phyloP scores from a whole-genome alignment of 2,329 filamentous ascomycete genomes.

The Xylaria digitata region DNA sequence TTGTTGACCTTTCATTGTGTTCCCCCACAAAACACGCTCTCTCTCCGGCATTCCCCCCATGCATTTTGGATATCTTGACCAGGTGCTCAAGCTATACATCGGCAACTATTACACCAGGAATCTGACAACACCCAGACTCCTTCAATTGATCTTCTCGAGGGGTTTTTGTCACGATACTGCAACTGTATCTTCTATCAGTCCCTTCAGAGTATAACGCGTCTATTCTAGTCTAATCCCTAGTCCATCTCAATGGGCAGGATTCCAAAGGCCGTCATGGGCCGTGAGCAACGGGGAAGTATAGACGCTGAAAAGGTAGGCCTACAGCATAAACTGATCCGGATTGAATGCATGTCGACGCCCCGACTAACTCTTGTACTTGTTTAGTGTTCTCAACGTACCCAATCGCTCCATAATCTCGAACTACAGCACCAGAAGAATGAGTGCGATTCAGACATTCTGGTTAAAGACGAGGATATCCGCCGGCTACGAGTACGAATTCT shows the following conservation, averaged over 20 bases:
- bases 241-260: conserved; percentile 44
- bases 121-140: background rate
- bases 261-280: conserved; percentile 45
- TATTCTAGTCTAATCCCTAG: background rate
- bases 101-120: conserved; percentile 20
- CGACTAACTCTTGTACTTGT: conserved; percentile 8
- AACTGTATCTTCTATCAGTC: background rate
- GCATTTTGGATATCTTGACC: background rate
- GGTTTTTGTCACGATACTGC: background rate
- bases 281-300: conserved; percentile 50
- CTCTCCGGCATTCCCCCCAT: conserved; percentile 28
- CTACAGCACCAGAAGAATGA: conserved; percentile 74
- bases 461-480: conserved; percentile 80
- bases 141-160: background rate
- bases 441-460: conserved; percentile 73
- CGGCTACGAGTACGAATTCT: conserved; percentile 75
- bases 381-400: conserved; percentile 59
- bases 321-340: background rate
- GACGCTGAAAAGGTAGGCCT: conserved; percentile 53
- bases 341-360: background rate
- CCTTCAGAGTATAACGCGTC: conserved; percentile 31
- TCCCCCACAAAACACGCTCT: conserved; percentile 38
- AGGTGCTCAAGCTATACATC: conserved; percentile 17
- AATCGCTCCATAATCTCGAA: conserved; percentile 69
- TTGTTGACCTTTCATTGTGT: conserved; percentile 38